Evolutionary conservation across 2,329 filamentous ascomycete genomes (phyloP), one percentile per base, ranked within the genome.

Genomic region (Dothistroma pini): DNA sequence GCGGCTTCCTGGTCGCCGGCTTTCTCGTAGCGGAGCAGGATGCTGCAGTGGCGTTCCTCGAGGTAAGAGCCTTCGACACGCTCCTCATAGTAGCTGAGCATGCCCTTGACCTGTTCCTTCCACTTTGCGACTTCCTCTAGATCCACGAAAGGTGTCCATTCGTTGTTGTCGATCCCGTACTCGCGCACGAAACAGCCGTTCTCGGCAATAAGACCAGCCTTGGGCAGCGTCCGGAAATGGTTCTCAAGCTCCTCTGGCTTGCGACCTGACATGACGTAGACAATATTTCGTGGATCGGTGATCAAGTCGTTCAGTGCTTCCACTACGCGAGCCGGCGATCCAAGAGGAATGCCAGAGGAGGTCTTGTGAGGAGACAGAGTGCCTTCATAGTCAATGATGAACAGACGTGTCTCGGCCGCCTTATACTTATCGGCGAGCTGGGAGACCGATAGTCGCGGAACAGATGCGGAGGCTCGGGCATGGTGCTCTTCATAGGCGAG

Each of bases 241-340:
- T 88, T 86, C 68, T 96, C 91, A 35, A 97, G 86, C 70, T 97
- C 92, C 69, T 96, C 90, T 0, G 92, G 90, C 67, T 88, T 89
- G 35, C 91, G 87, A 9, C 90, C 89, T 58, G 91, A 96, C 91
- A 96, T 97, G 66, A 97, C 87, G 70, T 96, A 97, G 29, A 97
- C 89, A 1, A 87, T 86, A 71, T 97, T 97, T 63, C 84, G 86
- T 22, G 88, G 85, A 70, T 96, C 92, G 10, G 88, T 81, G 10
- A 95, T 81, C 14, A 97, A 78, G 60, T 96, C 91, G 62, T 89
- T 92, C 14, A 97, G 77, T 0, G 91, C 86, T 63, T 93, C 89
- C 52, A 96, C 83, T 0, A 93, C 92, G 31, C 91, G 88, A 78
- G 95, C 89, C 2, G 92, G 92, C 66, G 90, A 96, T 55, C 91